Conservation (phyloP, 352 stramenopile species). For the Phytophthora citricola region DNA sequence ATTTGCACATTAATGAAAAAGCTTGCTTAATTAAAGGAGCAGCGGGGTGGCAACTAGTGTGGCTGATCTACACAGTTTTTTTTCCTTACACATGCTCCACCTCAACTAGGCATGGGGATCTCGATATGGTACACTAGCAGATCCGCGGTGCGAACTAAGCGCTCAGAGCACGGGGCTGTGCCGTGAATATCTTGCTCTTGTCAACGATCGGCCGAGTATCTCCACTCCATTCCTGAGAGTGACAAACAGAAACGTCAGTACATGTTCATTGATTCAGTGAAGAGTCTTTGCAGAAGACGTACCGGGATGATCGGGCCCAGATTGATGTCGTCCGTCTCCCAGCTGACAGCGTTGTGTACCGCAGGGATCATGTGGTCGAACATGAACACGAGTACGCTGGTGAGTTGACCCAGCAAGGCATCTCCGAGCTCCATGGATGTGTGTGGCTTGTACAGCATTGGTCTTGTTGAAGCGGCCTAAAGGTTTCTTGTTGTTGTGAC, state of each 20-base stretch:
- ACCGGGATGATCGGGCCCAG: constrained; percentile 11
- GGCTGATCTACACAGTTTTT: no score
- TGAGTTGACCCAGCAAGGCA: constrained; percentile 45
- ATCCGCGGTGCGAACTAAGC: background rate
- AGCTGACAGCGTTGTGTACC: constrained; percentile 46
- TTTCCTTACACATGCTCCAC: no score
- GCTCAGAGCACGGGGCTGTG: constrained; percentile 1
- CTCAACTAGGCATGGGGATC: no score
- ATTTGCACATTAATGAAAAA: no score
- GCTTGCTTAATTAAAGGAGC: no score
- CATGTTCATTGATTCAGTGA: background rate
- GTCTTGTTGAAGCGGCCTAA: background rate
- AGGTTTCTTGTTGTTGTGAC: constrained; percentile 5
- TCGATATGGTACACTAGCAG: no score
- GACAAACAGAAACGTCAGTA: background rate
- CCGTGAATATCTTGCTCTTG: constrained; percentile 8
- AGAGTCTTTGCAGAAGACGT: background rate
- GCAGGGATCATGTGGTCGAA: constrained; percentile 53
- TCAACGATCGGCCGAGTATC: constrained; percentile 4
- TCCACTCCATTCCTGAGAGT: constrained; percentile 10
- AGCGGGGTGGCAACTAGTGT: no score
- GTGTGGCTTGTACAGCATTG: constrained; percentile 41
- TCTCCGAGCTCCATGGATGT: constrained; percentile 49
- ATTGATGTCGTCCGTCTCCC: constrained; percentile 30
- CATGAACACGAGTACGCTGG: constrained; percentile 39